Conservation (phyloP, 1,284 basidiomycete species). For the Ceratobasidium sp. region DNA sequence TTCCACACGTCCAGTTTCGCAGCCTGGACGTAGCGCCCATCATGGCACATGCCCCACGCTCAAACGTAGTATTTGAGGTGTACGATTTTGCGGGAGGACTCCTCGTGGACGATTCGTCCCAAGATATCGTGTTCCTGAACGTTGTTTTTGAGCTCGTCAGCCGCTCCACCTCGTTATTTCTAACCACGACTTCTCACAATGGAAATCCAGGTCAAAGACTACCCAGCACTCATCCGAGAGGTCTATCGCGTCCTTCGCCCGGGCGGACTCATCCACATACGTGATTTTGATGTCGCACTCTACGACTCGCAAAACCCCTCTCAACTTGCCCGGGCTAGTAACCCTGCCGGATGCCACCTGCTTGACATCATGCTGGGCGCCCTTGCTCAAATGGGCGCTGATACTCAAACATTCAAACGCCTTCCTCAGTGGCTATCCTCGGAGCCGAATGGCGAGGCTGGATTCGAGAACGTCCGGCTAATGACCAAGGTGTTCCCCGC, state of each 20-base stretch:
- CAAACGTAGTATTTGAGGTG: constrained; percentile 22
- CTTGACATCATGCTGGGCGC: background rate
- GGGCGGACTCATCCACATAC: constrained; percentile 23
- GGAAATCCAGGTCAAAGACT: constrained; percentile 17
- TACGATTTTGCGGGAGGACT: constrained; percentile 1
- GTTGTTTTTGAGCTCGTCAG: constrained; percentile 9
- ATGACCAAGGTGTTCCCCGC: background rate
- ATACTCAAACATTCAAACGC: background rate
- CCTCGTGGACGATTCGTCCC: constrained; percentile 11
- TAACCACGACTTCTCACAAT: background rate
- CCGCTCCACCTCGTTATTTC: background rate
- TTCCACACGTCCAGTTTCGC: constrained; percentile 2
- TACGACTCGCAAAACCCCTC: constrained; percentile 6
- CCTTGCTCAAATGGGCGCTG: background rate
- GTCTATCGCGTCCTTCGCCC: constrained; percentile 15
- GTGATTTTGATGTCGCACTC: background rate
- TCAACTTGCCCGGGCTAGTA: background rate
- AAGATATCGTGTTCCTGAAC: constrained; percentile 16
- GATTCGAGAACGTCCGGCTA: constrained; percentile 2
- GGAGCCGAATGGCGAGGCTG: background rate
- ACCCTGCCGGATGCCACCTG: background rate
- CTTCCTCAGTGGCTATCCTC: constrained; percentile 17
- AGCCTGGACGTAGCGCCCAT: constrained; percentile 22
- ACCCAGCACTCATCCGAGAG: constrained; percentile 21
- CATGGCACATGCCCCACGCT: constrained; percentile 6